Conservation (phyloP, 75 land plant genomes). For the Gnetum montanum region DNA sequence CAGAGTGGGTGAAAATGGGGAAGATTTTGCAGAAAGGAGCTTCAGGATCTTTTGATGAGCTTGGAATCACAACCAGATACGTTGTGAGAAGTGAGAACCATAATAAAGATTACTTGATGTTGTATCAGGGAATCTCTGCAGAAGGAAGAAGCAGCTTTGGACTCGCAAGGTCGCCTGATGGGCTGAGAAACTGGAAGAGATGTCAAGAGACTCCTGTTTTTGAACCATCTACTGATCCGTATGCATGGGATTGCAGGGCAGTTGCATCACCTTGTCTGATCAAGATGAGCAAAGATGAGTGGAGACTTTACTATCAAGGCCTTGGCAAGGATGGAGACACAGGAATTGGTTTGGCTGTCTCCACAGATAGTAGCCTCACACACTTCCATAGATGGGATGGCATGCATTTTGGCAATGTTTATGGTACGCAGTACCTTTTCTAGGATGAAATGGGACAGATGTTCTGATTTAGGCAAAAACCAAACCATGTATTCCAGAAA, state of each 20-base stretch:
- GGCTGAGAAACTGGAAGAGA: slow-evolving; percentile 54
- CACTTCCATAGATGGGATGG: slow-evolving; percentile 52
- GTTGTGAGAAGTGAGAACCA: slow-evolving; percentile 31
- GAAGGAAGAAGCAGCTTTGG: slow-evolving; percentile 62
- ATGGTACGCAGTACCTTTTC: no score
- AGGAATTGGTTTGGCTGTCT: slow-evolving; percentile 68
- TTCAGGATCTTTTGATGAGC: slow-evolving; percentile 49
- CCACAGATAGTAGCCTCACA: slow-evolving; percentile 17
- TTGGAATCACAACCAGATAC: slow-evolving; percentile 35
- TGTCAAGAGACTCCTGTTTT: slow-evolving; percentile 34
- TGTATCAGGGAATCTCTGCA: slow-evolving; percentile 51
- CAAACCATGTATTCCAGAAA: no score
- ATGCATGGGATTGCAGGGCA: slow-evolving; percentile 57
- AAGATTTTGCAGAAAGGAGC: slow-evolving; percentile 49
- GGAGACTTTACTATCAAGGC: slow-evolving; percentile 70
- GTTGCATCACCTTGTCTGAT: slow-evolving; percentile 66
- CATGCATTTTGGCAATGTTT: no score
- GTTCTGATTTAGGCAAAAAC: no score
- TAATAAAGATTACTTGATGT: slow-evolving; percentile 63
- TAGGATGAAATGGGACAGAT: no score
- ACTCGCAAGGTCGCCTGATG: slow-evolving; percentile 54
- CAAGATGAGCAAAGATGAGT: slow-evolving; percentile 61
- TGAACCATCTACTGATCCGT: slow-evolving; percentile 10
- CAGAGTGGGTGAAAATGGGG: slow-evolving; percentile 71
- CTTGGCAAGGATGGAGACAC: slow-evolving; percentile 27